Conservation (phyloP, 108 stramenopile species). For the Seminavis robusta region DNA sequence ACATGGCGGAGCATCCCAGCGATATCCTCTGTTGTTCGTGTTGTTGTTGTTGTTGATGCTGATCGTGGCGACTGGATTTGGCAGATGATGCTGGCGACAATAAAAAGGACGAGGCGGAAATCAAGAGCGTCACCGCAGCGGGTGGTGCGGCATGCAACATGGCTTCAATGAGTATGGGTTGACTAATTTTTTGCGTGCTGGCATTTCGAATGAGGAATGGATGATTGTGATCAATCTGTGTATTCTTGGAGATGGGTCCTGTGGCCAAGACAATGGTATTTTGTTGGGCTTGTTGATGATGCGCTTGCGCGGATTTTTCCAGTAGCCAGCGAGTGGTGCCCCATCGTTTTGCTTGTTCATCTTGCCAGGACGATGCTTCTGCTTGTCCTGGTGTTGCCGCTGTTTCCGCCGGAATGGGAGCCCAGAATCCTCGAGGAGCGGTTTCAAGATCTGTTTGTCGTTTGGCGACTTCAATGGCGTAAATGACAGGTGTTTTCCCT, state of each 20-base stretch:
- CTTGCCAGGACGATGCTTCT: conserved; percentile 10
- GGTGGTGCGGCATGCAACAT: conserved; percentile 19
- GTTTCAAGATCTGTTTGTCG: neutral
- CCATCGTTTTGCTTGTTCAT: conserved; percentile 14
- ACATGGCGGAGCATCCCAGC: conserved; percentile 6
- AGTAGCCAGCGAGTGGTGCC: conserved; percentile 15
- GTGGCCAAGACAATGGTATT: conserved; percentile 1
- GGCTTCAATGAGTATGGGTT: conserved; percentile 18
- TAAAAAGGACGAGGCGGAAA: conserved; percentile 1
- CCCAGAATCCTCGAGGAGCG: conserved; percentile 12
- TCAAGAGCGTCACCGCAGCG: conserved; percentile 15
- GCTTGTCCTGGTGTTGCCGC: neutral
- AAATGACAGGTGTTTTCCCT: conserved; percentile 4
- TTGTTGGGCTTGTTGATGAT: conserved; percentile 12
- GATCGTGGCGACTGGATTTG: neutral
- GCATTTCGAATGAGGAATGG: no score
- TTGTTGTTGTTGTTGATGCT: neutral
- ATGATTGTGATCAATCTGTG: no score
- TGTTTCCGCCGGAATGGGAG: neutral
- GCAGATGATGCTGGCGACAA: neutral
- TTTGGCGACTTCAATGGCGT: conserved; percentile 13
- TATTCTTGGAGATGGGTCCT: neutral
- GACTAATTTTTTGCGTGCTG: no score
- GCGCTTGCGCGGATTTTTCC: conserved; percentile 6
- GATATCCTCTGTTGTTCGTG: conserved; percentile 6